These are phyloP conservation scores for Mycena alexandri DNA, from an alignment of 768 basidiomycete species.

Conservation along the genomic window DNA sequence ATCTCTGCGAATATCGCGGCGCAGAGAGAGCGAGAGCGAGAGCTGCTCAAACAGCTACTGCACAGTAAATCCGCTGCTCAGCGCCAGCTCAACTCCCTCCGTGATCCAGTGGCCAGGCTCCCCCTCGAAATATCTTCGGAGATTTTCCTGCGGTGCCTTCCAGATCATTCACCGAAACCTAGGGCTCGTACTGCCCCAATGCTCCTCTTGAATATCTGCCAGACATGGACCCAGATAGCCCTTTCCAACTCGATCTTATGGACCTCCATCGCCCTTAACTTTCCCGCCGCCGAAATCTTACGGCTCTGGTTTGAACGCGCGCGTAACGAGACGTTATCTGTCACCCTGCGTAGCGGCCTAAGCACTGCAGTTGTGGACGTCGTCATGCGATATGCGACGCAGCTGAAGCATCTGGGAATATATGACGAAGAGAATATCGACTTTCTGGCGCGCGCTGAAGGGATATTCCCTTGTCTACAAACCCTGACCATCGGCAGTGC, in stretches of 20 bases:
- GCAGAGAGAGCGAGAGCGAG: slow-evolving; percentile 3
- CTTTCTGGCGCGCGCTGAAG: background rate
- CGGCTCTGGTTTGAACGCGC: background rate
- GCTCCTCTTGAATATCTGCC: background rate
- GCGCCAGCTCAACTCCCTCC: slow-evolving; percentile 18
- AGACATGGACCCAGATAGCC: background rate
- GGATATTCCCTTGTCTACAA: background rate
- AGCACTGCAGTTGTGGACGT: background rate
- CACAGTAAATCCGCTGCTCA: slow-evolving; percentile 5
- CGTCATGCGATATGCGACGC: background rate
- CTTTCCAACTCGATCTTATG: background rate
- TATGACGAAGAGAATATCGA: background rate
- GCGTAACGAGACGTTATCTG: background rate
- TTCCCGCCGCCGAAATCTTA: background rate
- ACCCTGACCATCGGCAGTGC: background rate
- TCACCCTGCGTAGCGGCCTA: background rate
- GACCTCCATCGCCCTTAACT: background rate
- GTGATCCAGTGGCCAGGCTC: slow-evolving; percentile 15
- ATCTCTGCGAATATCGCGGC: background rate
- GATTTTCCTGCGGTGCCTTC: slow-evolving; percentile 13
- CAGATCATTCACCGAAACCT: background rate
- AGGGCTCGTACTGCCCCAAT: background rate
- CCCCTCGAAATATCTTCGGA: slow-evolving; percentile 18
- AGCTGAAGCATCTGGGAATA: background rate
- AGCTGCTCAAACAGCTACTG: background rate